Evolutionary conservation across 2,329 filamentous ascomycete genomes (phyloP), one percentile per base, ranked within the genome.

Genomic region (Penicillium sclerotigenum): DNA sequence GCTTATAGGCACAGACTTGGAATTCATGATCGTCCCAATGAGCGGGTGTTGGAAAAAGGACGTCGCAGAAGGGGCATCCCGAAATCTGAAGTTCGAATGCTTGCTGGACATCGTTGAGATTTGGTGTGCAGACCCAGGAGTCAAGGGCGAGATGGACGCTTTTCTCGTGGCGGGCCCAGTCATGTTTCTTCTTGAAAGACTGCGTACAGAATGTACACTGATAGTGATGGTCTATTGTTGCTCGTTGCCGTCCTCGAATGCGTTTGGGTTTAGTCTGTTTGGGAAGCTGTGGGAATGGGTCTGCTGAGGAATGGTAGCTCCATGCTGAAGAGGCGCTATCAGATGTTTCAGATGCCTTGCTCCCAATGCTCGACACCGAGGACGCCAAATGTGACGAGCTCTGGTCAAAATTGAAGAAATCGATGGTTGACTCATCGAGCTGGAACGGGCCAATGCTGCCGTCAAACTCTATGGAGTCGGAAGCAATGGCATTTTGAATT

Each of bases 21-120:
- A 83, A 81, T 50, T 82, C 80, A 66, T 84, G 82, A 5, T 73
- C 75, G 46, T 80, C 77, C 20, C 79, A 68, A 60, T 84, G 81
- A 1, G 77, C 72, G 3, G 70, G 61, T 0, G 71, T 71, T 0
- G 79, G 78, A 38, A 78, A 73, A 7, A 75, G 54, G 1, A 67
- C 65, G 16, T 78, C 73, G 59, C 82, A 84, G 64, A 81, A 83
- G 0, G 75, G 75, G 58, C 82, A 84, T 40, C 59, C 54, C 4
- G 31, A 33, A 0, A 48, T 20, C 9, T 58, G 55, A 7, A 36
- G 16, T 14, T 52, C 24, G 16, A 47, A 51, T 0, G 41, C 22
- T 34, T 59, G 50, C 33, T 62, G 49, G 5, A 71, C 47, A 1
- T 65, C 43, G 8, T 51, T 47, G 6, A 68, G 49, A 38, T 65